Evolutionary conservation across 306 rosid genomes (phyloP), one percentile per base, ranked within the genome.

Genomic region (Oxytropis ochrocephala): DNA sequence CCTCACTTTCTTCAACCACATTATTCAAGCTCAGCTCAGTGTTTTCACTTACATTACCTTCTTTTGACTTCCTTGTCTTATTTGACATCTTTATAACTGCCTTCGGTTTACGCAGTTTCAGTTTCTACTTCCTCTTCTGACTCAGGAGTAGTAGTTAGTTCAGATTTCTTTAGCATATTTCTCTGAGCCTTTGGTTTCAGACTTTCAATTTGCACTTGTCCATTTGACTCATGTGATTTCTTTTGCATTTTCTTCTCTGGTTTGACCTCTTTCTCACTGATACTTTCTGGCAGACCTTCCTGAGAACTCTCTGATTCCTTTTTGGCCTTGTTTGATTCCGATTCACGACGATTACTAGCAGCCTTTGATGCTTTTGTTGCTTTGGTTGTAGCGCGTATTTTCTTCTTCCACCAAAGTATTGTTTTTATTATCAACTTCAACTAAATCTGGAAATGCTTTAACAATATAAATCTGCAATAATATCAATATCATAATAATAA

Each of bases 401-500:
- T 46, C 80, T 55, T 68, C 85, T 67, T 74, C 72, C 48, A 36
- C 53, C 16, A 6, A 66, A 17, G n/a, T 17, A 13, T 64, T 60
- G 38, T 38, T 62, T 68, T 32, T 56, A 21, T 64, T 55, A 11
- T 70, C 77, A 6, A 64, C 78, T 76, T 74, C 78, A 71, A 30
- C 48, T 50, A 66, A 58, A 51, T 62, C 19, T 57, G 81, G 76
- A 63, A 75, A 77, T 54, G 85, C 96, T 70, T 56, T 87, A 30
- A 76, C 53, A 51, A 80, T 83, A 78, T 81, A 80, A 59, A 89
- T 47, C 92, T 89, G 91, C 71, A 56, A 42, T n/a, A 38, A 59
- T 16, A 16, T 10, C 18, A 58, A 48, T 4, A 21, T 49, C 50
- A 13, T 49, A 42, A 69, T 55, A n/a, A n/a, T n/a, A n/a, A n/a